Conservation (phyloP, 106 monocot genomes). For the Acorus gramineus region DNA sequence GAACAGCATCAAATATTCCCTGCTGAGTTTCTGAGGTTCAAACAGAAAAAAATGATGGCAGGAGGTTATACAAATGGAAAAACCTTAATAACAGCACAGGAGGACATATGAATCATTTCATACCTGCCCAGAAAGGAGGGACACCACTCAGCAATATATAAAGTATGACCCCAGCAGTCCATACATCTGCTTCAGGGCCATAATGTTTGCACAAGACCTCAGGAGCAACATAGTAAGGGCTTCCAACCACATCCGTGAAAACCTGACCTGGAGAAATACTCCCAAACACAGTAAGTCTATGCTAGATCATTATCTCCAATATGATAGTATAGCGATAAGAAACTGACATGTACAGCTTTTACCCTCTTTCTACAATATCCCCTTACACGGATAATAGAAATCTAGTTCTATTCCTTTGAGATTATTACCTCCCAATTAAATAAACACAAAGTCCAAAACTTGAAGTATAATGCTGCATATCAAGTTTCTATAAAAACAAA, state of each 20-base stretch:
- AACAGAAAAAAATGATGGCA: background rate
- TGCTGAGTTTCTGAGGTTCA: slow-evolving; percentile 55
- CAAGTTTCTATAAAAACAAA: too few species aligned
- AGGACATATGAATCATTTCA: background rate
- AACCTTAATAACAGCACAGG: background rate
- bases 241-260: slow-evolving; percentile 72
- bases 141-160: slow-evolving; percentile 78
- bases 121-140: slow-evolving; percentile 83
- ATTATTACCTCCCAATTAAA: too few species aligned
- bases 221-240: slow-evolving; percentile 86
- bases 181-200: slow-evolving; percentile 72
- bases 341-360: too few species aligned
- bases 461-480: too few species aligned
- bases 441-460: too few species aligned
- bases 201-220: slow-evolving; percentile 74
- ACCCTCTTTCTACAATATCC: too few species aligned
- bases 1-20: slow-evolving; percentile 79
- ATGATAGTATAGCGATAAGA: too few species aligned
- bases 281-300: background rate
- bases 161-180: slow-evolving; percentile 80
- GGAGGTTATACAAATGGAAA: background rate
- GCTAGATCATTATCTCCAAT: too few species aligned
- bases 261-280: slow-evolving; percentile 30
- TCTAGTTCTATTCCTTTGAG: too few species aligned
- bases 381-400: too few species aligned